phyloP scores from a whole-genome alignment of 78 protist genomes.

The Dictyostelium capitatum region DNA sequence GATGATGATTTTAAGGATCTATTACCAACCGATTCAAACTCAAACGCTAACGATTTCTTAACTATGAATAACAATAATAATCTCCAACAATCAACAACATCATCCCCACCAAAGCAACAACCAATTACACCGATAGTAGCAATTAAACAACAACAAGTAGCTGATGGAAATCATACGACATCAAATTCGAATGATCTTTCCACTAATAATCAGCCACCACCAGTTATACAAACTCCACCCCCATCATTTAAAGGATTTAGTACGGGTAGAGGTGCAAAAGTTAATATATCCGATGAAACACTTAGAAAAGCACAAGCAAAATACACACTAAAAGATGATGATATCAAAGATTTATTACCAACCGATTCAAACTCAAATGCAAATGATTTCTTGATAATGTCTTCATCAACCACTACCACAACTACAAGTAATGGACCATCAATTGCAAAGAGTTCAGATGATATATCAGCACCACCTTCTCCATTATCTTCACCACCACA shows the following conservation, averaged over 20 bases:
- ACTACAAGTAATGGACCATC: background rate
- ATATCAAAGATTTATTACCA: background rate
- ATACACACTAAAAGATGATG: background rate
- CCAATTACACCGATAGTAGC: background rate
- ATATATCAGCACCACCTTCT: background rate
- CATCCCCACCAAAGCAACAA: background rate
- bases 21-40: background rate
- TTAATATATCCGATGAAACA: background rate
- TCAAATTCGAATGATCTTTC: no score
- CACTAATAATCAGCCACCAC: background rate
- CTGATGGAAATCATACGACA: no score
- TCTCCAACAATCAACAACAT: background rate
- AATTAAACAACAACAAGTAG: slow-evolving; percentile 19
- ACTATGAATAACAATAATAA: background rate
- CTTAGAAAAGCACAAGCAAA: background rate
- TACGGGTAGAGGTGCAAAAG: background rate
- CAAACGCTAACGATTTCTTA: background rate
- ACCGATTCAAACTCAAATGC: no score
- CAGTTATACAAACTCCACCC: background rate
- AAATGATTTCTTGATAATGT: background rate
- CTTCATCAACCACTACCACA: background rate
- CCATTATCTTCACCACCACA: background rate
- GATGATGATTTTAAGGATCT: background rate
- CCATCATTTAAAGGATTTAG: slow-evolving; percentile 1
- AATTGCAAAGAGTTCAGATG: background rate